These are phyloP conservation scores for Aureobasidium sp. DNA, from an alignment of 2,329 filamentous ascomycete genomes.

Conservation along the genomic window DNA sequence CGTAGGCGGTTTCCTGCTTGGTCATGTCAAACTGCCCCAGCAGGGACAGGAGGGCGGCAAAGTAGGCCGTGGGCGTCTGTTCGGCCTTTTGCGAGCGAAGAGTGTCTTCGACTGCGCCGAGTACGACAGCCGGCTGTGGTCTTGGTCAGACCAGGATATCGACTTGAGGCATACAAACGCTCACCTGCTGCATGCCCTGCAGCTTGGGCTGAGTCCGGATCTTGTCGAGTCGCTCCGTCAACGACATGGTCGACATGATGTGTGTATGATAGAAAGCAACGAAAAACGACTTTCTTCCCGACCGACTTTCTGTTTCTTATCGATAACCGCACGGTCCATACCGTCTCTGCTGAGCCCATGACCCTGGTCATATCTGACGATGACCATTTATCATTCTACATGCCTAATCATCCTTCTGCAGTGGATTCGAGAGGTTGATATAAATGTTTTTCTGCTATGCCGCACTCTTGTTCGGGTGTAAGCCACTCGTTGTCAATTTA, in stretches of 20 bases:
- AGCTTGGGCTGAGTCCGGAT: slow-evolving; percentile 88
- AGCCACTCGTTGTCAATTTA: too few relatives aligned
- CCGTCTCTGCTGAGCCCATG: too few relatives aligned
- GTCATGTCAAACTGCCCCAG: slow-evolving; percentile 70
- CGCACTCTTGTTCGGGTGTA: too few relatives aligned
- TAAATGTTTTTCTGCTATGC: too few relatives aligned
- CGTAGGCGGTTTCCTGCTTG: slow-evolving; percentile 75
- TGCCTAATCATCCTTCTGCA: too few relatives aligned
- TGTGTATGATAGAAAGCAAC: slow-evolving; percentile 1
- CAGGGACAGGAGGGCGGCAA: slow-evolving; percentile 86
- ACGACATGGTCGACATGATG: slow-evolving; percentile 39
- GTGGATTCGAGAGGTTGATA: too few relatives aligned
- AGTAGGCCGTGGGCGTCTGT: slow-evolving; percentile 82
- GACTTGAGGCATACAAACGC: not conserved
- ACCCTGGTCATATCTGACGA: too few relatives aligned
- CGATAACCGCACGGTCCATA: not conserved
- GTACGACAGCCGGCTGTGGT: slow-evolving; percentile 68
- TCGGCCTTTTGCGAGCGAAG: slow-evolving; percentile 81
- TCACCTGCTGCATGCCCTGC: slow-evolving; percentile 77
- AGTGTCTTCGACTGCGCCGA: slow-evolving; percentile 87
- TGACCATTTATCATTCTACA: too few relatives aligned
- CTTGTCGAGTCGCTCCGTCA: slow-evolving; percentile 92
- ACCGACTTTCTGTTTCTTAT: slow-evolving; percentile 7
- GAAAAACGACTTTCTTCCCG: not conserved
- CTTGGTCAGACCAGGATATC: not conserved